Evolutionary conservation across 192 early-diverging fungal genomes (phyloP).

Genomic region (Haplosporangium gracile): DNA sequence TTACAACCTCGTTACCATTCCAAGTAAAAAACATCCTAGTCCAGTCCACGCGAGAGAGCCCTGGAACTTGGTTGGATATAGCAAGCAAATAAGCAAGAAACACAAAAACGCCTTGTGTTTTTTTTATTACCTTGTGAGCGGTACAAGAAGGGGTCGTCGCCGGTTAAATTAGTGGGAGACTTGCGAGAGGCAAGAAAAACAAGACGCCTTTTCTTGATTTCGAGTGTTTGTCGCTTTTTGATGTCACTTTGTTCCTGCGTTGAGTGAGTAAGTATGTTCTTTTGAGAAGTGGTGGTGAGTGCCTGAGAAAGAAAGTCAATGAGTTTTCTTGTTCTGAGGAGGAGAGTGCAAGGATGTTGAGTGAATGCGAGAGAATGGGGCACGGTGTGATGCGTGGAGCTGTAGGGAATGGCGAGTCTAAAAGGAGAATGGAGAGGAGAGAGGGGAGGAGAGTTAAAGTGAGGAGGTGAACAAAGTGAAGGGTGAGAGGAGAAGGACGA

Average conservation of each 20-base stretch:
- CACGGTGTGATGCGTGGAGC: background rate
- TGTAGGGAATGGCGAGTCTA: background rate
- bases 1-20: background rate
- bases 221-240: background rate
- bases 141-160: background rate
- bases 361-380: background rate
- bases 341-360: too few species aligned
- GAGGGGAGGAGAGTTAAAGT: background rate
- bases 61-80: background rate
- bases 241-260: background rate
- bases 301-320: too few species aligned
- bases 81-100: background rate
- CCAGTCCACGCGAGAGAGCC: background rate
- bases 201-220: background rate
- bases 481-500: background rate
- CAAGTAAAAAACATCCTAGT: background rate
- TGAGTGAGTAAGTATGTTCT: background rate
- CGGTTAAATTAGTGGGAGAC: background rate
- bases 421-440: background rate
- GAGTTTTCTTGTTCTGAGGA: too few species aligned
- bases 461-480: background rate
- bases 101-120: background rate
- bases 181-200: background rate
- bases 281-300: background rate
- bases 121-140: conserved; percentile 5